A percentile compares a stretch with the other conserved stretches of the same genome.
Evolutionary conservation across 2,329 filamentous ascomycete genomes (phyloP).

Genomic region (Pyricularia grisea): DNA sequence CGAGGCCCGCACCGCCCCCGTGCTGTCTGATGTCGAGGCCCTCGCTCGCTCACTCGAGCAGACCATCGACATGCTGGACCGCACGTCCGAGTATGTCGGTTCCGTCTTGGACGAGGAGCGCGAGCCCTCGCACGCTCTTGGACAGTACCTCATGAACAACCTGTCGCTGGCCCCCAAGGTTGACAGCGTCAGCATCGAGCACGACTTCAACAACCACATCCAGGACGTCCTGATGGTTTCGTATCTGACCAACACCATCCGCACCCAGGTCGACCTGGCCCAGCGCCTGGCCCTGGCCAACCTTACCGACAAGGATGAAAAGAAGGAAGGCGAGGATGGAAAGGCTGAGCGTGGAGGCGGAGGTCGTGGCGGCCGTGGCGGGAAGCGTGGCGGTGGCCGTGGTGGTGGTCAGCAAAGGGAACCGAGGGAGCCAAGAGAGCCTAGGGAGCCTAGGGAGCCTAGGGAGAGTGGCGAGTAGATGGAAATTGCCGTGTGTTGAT

Average conservation of each 20-base stretch:
- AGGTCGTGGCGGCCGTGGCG: slow-evolving; percentile 30
- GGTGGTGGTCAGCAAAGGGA: slow-evolving; percentile 40
- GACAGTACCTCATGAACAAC: slow-evolving; percentile 91
- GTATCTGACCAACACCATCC: slow-evolving; percentile 96
- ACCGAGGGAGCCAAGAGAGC: slow-evolving; percentile 41
- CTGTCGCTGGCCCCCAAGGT: slow-evolving; percentile 93
- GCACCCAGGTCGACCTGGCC: slow-evolving; percentile 96
- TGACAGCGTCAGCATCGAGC: slow-evolving; percentile 79
- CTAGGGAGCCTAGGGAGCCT: slow-evolving; percentile 32
- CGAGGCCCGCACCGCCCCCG: slow-evolving; percentile 62
- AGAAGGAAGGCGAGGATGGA: slow-evolving; percentile 26
- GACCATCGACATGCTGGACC: slow-evolving; percentile 81
- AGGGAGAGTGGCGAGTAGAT: slow-evolving; percentile 26
- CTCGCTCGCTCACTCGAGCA: slow-evolving; percentile 80
- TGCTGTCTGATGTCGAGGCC: slow-evolving; percentile 83
- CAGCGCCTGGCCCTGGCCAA: slow-evolving; percentile 83
- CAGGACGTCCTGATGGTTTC: slow-evolving; percentile 98
- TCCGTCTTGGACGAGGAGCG: slow-evolving; percentile 90
- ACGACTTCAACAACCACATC: slow-evolving; percentile 99
- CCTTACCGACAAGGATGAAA: slow-evolving; percentile 41
- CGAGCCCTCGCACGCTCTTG: slow-evolving; percentile 80
- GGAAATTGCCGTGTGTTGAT: slow-evolving; percentile 3
- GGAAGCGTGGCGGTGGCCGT: slow-evolving; percentile 24
- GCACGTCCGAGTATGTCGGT: slow-evolving; percentile 85
- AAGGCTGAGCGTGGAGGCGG: slow-evolving; percentile 33